Base-by-base conservation (phyloP, 768 basidiomycete genomes). In the Tricholoma matsutake region DNA sequence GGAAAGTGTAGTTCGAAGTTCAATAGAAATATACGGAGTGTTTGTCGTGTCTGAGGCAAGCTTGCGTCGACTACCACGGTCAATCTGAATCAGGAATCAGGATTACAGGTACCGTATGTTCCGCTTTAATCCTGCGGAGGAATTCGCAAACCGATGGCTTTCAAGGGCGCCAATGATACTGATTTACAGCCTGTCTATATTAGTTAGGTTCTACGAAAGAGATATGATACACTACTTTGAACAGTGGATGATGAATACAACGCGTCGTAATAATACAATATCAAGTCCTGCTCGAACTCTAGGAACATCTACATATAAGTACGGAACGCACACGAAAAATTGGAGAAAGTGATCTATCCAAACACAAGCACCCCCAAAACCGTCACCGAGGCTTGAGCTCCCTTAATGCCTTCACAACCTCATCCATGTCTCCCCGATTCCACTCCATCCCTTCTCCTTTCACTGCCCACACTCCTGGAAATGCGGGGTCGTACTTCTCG, bases 391-490 rank as follows among this genome's bases (percentile, higher is more conserved):
- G 25, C 25, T 49, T 49, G 32, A 56, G 22, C 14, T 8, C 43
- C 55, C 62, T 54, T 34, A 65, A 53, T 4, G 22, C 62, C 31
- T 49, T 60, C 20, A 60, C 59, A 45, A 62, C 59, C 59, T 67
- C 64, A 47, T 63, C 60, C 61, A 68, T 65, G 53, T 71, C 67
- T 4, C 47, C 47, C 51, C 68, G 64, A 57, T 69, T 71, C 69
- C 69, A 71, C 59, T 67, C 70, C 70, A 71, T 29, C 63, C 67
- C 35, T 61, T 64, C 54, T 66, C 67, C 58, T 63, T 69, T 55
- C 56, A 22, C 29, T 49, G 18, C 47, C 47, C 47, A 28, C 47
- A 49, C 47, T 28, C 47, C 25, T 13, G 22, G 22, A 28, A 6
- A 49, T 49, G 25, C 22, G 10, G 45, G 11, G 45, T 25, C 4